Base-by-base conservation (phyloP, 345 rosid genomes). In the Garcia nutans region DNA sequence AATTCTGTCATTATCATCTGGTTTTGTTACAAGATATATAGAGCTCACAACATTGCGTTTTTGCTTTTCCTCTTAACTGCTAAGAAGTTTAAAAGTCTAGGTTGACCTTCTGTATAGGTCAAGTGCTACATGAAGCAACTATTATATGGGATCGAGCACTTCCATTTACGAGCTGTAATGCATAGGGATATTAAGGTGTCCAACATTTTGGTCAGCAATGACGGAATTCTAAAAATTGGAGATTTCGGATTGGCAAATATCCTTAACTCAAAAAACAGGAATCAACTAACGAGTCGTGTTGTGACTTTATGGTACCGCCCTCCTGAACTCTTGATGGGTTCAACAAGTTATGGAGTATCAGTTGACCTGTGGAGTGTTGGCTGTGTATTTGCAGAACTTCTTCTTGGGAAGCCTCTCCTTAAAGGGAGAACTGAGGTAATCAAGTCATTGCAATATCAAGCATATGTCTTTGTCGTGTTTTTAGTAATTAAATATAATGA, bases 301-400 rank as follows among this genome's bases (percentile, higher is more conserved):
- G 94, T 92, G 59, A 92, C 97, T 57, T 77, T 92, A 49, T 92
- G 97, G 97, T 92, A 92, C 74, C 86, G 97, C 24, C 91, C 97
- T 66, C 97, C 97, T 12, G 97, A 92, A 79, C 97, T 92, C 76
- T 76, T 92, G 75, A 90, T 90, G 91, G 97, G 94, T 8, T 90
- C 97, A 3, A 92, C 88, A 37, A 88, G 84, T 74, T 92, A 92
- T 74, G 89, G 88, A 28, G 88, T 87, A 74, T 82, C 97, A 0
- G 80, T 87, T 10, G 97, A 92, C 77, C 74, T 92, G 26, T 92
- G 97, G 97, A 92, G 94, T 80, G 88, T 88, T 12, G 97, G 97
- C 15, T 92, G 94, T 63, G 97, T 90, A 49, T 86, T 92, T 77
- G 89, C 91, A 54, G 94, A 89, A 76, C 80, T 92, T 73, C 86